phyloP scores from a whole-genome alignment of 805 yeast species.

The Metschnikowia vanudenii region DNA sequence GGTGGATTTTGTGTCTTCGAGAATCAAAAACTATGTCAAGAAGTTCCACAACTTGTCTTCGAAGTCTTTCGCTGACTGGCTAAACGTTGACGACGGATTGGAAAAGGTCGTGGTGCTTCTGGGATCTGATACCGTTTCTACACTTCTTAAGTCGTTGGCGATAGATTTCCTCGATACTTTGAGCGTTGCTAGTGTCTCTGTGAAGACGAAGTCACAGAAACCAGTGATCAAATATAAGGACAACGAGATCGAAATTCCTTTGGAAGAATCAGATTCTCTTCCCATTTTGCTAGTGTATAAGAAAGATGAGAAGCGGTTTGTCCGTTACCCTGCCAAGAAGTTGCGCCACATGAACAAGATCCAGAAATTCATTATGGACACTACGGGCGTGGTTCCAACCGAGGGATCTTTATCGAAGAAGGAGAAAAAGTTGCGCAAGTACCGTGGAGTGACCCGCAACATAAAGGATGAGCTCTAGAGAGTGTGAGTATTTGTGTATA shows the following conservation, averaged over 20 bases:
- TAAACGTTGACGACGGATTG: conserved; percentile 25
- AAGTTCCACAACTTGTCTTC: conserved; percentile 37
- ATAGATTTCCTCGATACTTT: conserved; percentile 59
- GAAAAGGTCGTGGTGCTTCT: conserved; percentile 54
- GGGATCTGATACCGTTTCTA: conserved; percentile 46
- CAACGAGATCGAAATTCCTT: conserved; percentile 22
- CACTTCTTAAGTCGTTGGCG: conserved; percentile 64
- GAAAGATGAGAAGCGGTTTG: conserved; percentile 19
- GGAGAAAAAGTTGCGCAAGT: conserved; percentile 30
- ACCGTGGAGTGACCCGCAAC: conserved; percentile 29
- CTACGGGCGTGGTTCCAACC: conserved; percentile 32
- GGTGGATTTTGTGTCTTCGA: conserved; percentile 50
- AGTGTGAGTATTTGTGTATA: background rate
- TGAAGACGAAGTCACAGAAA: conserved; percentile 21
- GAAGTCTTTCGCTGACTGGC: conserved; percentile 28
- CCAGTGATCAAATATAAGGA: conserved; percentile 20
- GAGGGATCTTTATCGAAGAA: conserved; percentile 41
- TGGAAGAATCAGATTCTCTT: conserved; percentile 18
- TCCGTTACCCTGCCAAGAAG: conserved; percentile 25
- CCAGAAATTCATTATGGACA: conserved; percentile 32
- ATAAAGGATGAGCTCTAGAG: conserved; percentile 17
- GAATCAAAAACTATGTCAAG: conserved; percentile 66
- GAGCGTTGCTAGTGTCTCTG: conserved; percentile 44
- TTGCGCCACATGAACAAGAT: conserved; percentile 30
- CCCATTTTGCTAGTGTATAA: conserved; percentile 32